These are phyloP conservation scores for Cryptococcus maquisensis DNA, from an alignment of 1,284 basidiomycete genomes.

Conservation along the genomic window DNA sequence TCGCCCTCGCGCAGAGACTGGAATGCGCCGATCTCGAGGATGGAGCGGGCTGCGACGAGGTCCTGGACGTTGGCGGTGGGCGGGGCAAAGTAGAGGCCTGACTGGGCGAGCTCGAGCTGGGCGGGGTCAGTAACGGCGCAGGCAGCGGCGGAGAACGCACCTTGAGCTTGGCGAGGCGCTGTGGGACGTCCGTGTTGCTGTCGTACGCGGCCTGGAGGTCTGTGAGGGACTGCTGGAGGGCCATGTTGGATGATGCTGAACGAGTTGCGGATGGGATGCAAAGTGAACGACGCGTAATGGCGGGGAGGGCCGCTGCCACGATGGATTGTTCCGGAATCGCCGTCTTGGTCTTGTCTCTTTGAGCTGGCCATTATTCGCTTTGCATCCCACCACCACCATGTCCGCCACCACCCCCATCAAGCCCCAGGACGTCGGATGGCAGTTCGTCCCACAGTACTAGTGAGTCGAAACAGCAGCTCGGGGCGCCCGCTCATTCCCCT, in stretches of 20 bases:
- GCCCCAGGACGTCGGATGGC: conserved; percentile 72
- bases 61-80: conserved; percentile 38
- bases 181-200: conserved; percentile 23
- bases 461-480: conserved; percentile 26
- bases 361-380: too few relatives aligned
- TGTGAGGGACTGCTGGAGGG: conserved; percentile 38
- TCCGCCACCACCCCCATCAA: conserved; percentile 11
- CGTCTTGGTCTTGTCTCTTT: too few relatives aligned
- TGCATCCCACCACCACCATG: conserved; percentile 18
- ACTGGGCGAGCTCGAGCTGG: conserved; percentile 46
- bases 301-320: too few relatives aligned
- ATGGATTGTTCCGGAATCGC: too few relatives aligned
- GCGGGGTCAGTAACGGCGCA: conserved; percentile 1
- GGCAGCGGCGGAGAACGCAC: conserved; percentile 17
- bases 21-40: conserved; percentile 92
- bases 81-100: conserved; percentile 48
- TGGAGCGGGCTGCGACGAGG: conserved; percentile 59
- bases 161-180: conserved; percentile 40
- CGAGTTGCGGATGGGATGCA: background rate
- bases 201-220: conserved; percentile 39
- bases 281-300: conserved; percentile 5
- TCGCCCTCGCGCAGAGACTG: conserved; percentile 84
- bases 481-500: background rate
- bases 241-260: conserved; percentile 22
- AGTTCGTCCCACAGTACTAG: conserved; percentile 95